Evolutionary conservation across 1,139 yeast genomes (phyloP).

Genomic region (Lodderomyces oxycetoniae): DNA sequence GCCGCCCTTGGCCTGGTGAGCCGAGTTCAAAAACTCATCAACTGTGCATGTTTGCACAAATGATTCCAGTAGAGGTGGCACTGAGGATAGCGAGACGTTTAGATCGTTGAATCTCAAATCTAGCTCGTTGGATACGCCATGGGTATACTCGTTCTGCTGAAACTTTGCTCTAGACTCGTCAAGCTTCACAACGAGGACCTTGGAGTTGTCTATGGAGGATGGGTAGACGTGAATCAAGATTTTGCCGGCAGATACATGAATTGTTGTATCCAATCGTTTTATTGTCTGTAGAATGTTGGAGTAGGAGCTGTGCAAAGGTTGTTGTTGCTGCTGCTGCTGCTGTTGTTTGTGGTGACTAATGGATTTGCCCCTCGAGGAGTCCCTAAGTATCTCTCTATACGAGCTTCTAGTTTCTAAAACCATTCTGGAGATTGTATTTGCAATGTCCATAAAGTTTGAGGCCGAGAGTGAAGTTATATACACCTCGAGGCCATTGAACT

Average conservation of each 20-base stretch:
- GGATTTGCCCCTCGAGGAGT: conserved; percentile 29
- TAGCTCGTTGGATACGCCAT: conserved; percentile 46
- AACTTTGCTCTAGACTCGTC: conserved; percentile 59
- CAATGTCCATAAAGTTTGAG: conserved; percentile 73
- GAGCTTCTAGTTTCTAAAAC: conserved; percentile 68
- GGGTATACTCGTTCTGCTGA: conserved; percentile 49
- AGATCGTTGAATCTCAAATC: conserved; percentile 58
- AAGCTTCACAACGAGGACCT: conserved; percentile 62
- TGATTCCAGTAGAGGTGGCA: conserved; percentile 43
- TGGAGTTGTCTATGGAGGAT: conserved; percentile 67
- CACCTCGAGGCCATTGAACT: conserved; percentile 53
- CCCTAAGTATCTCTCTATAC: conserved; percentile 66
- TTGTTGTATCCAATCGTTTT: conserved; percentile 49
- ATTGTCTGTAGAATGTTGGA: conserved; percentile 34
- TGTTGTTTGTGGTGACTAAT: too few relatives aligned
- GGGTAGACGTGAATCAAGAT: conserved; percentile 69
- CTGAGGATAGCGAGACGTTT: conserved; percentile 57
- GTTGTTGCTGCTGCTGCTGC: not conserved
- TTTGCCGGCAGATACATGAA: conserved; percentile 55
- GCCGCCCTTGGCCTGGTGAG: conserved; percentile 70
- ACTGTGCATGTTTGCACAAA: conserved; percentile 44
- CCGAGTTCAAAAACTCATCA: conserved; percentile 50
- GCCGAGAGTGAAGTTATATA: conserved; percentile 82
- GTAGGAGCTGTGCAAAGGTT: conserved; percentile 12
- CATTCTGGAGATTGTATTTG: conserved; percentile 66